Conservation (phyloP, 192 early-diverging fungal genomes). For the Phycomyces nitens region DNA sequence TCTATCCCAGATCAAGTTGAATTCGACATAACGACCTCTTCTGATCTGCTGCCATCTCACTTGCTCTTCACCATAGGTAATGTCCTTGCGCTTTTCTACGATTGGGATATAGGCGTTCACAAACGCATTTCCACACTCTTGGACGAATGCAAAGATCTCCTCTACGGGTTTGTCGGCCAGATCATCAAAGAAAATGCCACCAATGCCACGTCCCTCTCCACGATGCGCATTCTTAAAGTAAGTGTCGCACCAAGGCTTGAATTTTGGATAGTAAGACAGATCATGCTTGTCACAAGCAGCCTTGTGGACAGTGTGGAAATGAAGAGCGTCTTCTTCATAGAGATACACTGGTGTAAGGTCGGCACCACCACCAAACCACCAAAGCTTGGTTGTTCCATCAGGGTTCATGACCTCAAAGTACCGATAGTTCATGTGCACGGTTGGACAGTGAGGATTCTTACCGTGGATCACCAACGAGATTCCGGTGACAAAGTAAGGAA, state of each 20-base stretch:
- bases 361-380: constrained; percentile 97
- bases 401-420: constrained; percentile 86
- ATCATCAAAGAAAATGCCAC: constrained; percentile 98
- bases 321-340: constrained; percentile 84
- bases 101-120: constrained; percentile 85
- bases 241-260: constrained; percentile 93
- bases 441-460: constrained; percentile 90
- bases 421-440: constrained; percentile 94
- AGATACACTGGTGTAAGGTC: constrained; percentile 93
- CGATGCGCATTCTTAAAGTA: constrained; percentile 90
- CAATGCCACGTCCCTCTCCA: constrained; percentile 87
- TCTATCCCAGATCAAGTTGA: constrained; percentile 94
- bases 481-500: constrained; percentile 85
- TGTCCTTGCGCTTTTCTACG: constrained; percentile 69
- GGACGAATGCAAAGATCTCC: constrained; percentile 77
- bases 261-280: constrained; percentile 71
- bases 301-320: constrained; percentile 92
- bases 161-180: constrained; percentile 66
- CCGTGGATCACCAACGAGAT: constrained; percentile 92
- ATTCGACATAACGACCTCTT: constrained; percentile 95
- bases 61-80: constrained; percentile 66
- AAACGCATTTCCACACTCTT: constrained; percentile 74
- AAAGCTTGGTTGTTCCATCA: constrained; percentile 59
- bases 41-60: constrained; percentile 94
- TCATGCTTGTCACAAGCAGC: constrained; percentile 90